Base-by-base conservation (phyloP, 306 rosid genomes). In the Acmispon strigosus region DNA sequence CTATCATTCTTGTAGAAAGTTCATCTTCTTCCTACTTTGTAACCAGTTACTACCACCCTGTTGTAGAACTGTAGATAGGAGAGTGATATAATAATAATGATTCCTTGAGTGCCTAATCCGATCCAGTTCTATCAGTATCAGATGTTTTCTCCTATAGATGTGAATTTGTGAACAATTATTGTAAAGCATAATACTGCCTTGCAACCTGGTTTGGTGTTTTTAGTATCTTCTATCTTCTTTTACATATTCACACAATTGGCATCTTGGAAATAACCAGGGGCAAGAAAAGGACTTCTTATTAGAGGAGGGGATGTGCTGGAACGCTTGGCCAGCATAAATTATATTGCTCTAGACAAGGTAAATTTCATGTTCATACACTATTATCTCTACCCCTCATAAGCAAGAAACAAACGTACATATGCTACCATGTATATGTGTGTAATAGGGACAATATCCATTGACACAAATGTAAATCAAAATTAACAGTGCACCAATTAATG, bases 291-390 rank as follows among this genome's bases (percentile, higher is more conserved):
- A 78, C 96, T 94, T 83, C 88, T 94, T 73, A 84, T 94, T 50
- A 76, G 99, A 82, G 96, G 99, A 61, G 99, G 97, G 73, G 97
- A 94, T 87, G 95, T 91, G 50, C 83, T 91, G 52, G 96, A 94
- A 79, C 91, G 96, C 76, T 81, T 94, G 82, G 91, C 99, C 34
- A 48, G 81, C 69, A 75, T 91, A 76, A 86, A 91, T 70, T 88
- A 80, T 69, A 73, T 94, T 47, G 97, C 99, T 71, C 77, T 94
- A 45, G 97, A 94, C 83, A 94, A 94, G 92, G 99, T 91, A 78
- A 53, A 37, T 36, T 74, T 39, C 29, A 22, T 0, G 48, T 58
- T 42, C 68, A 54, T 72, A 36, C 16, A 54, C 67, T 78, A 36
- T 47, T 15, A 17, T 45, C 72, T 27, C 32, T 10, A 69, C 24